These are phyloP conservation scores for Gonapodya sp. DNA, from an alignment of 192 early-diverging fungal species.

Conservation along the genomic window DNA sequence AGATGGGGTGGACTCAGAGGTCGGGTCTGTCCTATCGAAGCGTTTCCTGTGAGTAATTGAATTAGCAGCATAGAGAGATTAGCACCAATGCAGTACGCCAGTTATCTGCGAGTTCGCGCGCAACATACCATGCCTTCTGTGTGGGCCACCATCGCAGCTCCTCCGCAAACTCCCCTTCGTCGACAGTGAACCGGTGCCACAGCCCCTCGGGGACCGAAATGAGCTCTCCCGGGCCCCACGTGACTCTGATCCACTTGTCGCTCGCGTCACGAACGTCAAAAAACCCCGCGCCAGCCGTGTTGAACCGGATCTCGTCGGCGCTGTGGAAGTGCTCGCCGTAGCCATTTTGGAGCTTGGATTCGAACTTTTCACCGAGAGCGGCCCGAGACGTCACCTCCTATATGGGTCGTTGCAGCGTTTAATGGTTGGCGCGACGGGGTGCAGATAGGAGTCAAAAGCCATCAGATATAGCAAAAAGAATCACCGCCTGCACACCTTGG, in stretches of 20 bases:
- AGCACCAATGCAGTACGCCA: background rate
- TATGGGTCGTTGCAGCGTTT: background rate
- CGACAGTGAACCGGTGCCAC: background rate
- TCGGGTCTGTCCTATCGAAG: slow-evolving; percentile 1
- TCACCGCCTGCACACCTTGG: background rate
- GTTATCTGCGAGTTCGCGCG: background rate
- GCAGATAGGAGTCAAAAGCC: background rate
- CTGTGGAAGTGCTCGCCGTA: slow-evolving; percentile 3
- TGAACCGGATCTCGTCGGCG: slow-evolving; percentile 1
- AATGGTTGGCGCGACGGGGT: background rate
- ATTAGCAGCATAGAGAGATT: background rate
- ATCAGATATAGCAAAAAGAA: background rate
- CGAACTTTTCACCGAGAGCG: slow-evolving; percentile 1
- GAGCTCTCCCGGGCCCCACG: background rate
- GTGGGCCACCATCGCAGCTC: background rate
- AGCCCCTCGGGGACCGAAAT: slow-evolving; percentile 1
- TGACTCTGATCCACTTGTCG: background rate
- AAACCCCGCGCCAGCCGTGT: background rate
- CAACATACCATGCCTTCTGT: background rate
- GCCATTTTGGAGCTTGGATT: background rate
- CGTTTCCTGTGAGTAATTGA: background rate
- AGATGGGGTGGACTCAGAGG: background rate
- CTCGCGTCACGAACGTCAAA: background rate
- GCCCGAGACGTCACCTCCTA: background rate
- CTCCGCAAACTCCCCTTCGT: background rate